Conservation (phyloP, 2,329 filamentous ascomycete genomes). For the Tolypocladium inflatum region DNA sequence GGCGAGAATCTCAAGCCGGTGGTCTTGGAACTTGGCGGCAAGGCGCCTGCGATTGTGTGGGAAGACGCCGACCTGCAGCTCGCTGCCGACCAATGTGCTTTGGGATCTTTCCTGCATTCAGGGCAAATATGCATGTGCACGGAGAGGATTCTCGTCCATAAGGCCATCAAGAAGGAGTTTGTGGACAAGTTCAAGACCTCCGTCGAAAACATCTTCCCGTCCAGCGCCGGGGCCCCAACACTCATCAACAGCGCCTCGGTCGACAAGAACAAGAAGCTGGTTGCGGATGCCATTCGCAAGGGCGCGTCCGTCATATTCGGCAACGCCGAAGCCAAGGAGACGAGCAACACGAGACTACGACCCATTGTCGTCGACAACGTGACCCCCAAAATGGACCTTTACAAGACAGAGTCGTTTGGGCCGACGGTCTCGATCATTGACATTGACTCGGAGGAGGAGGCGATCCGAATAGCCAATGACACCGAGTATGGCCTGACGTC, state of each 20-base stretch:
- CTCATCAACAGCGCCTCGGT: slow-evolving; percentile 60
- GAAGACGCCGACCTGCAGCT: slow-evolving; percentile 69
- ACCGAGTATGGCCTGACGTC: slow-evolving; percentile 68
- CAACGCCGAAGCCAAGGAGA: slow-evolving; percentile 20
- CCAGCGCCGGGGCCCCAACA: slow-evolving; percentile 55
- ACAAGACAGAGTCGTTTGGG: slow-evolving; percentile 67
- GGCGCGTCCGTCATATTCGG: slow-evolving; percentile 46
- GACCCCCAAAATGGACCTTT: slow-evolving; percentile 58
- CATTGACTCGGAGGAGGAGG: slow-evolving; percentile 62
- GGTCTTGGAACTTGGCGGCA: slow-evolving; percentile 75
- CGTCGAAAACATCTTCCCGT: slow-evolving; percentile 33
- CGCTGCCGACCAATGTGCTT: slow-evolving; percentile 57
- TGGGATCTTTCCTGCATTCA: slow-evolving; percentile 62
- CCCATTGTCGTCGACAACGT: slow-evolving; percentile 61
- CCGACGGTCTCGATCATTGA: slow-evolving; percentile 61
- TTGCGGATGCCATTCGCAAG: slow-evolving; percentile 58
- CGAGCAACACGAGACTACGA: slow-evolving; percentile 35
- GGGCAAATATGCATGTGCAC: slow-evolving; percentile 86
- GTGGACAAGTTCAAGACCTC: slow-evolving; percentile 29
- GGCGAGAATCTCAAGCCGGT: slow-evolving; percentile 71
- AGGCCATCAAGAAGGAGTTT: slow-evolving; percentile 35
- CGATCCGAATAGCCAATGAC: slow-evolving; percentile 66
- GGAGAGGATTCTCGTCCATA: slow-evolving; percentile 58
- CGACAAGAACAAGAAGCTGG: slow-evolving; percentile 54
- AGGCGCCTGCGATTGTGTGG: slow-evolving; percentile 68